Conservation (phyloP, 805 yeast genomes). For the Torulaspora franciscae region DNA sequence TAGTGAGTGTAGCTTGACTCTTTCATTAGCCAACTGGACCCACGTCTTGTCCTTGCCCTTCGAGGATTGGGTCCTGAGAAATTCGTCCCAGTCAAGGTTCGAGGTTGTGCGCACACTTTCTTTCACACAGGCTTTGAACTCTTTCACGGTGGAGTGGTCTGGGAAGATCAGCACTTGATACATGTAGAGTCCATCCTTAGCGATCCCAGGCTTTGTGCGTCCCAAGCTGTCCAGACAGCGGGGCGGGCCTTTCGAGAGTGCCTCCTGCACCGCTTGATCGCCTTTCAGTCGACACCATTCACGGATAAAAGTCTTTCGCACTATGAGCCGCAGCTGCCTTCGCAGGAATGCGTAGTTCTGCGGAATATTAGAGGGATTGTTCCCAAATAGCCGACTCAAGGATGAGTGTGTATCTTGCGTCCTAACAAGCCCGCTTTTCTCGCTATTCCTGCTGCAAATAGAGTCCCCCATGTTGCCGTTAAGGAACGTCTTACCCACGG, state of each 20-base stretch:
- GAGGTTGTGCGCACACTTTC: slow-evolving; percentile 22
- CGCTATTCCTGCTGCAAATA: slow-evolving; percentile 8
- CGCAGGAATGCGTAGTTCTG: slow-evolving; percentile 28
- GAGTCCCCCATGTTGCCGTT: slow-evolving; percentile 17
- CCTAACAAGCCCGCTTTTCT: slow-evolving; percentile 10
- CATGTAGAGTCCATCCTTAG: slow-evolving; percentile 34
- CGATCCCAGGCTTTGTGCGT: slow-evolving; percentile 18
- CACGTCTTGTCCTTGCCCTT: slow-evolving; percentile 12
- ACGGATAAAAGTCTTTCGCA: slow-evolving; percentile 19
- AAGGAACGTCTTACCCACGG: slow-evolving; percentile 14
- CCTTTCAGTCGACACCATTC: slow-evolving; percentile 28
- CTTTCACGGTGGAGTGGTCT: slow-evolving; percentile 11
- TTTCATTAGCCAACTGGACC: slow-evolving; percentile 21
- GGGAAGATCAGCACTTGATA: slow-evolving; percentile 26
- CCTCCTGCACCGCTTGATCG: slow-evolving; percentile 17
- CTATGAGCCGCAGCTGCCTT: slow-evolving; percentile 16
- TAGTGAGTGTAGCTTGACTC: slow-evolving; percentile 11
- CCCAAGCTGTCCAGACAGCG: slow-evolving; percentile 9
- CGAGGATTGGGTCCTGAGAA: slow-evolving; percentile 11
- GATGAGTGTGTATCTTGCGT: slow-evolving; percentile 9
- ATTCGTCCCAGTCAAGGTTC: slow-evolving; percentile 20
- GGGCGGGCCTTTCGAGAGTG: background rate
- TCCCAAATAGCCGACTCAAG: slow-evolving; percentile 8
- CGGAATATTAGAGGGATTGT: slow-evolving; percentile 19
- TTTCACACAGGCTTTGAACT: slow-evolving; percentile 17